Evolutionary conservation across 1,284 basidiomycete genomes (phyloP).

Genomic region (Pisolithus thermaeus): DNA sequence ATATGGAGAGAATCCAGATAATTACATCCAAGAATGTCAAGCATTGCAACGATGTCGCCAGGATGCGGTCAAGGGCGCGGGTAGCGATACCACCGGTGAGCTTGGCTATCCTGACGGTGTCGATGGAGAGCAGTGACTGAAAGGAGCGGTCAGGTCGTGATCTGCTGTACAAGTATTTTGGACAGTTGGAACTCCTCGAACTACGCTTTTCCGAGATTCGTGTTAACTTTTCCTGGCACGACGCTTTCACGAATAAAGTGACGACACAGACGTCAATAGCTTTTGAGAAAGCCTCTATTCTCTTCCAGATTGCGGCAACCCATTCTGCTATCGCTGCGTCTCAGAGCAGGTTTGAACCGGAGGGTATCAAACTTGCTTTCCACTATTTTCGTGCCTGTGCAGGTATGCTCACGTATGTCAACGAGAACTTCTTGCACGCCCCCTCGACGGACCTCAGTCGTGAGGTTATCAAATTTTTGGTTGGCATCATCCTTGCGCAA

Average conservation of each 20-base stretch:
- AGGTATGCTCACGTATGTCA: slow-evolving; percentile 98
- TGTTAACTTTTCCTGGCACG: slow-evolving; percentile 94
- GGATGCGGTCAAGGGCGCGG: slow-evolving; percentile 92
- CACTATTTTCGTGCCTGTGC: slow-evolving; percentile 90
- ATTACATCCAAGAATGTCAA: slow-evolving; percentile 79
- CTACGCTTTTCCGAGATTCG: slow-evolving; percentile 95
- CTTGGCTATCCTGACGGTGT: slow-evolving; percentile 20
- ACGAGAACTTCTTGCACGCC: slow-evolving; percentile 98
- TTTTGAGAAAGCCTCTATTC: slow-evolving; percentile 96
- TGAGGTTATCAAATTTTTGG: slow-evolving; percentile 91
- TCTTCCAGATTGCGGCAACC: slow-evolving; percentile 94
- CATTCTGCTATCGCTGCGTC: slow-evolving; percentile 86
- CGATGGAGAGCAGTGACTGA: slow-evolving; percentile 1
- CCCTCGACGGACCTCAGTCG: slow-evolving; percentile 95
- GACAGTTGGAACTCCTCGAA: slow-evolving; percentile 96
- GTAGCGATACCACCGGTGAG: slow-evolving; percentile 89
- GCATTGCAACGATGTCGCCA: slow-evolving; percentile 86
- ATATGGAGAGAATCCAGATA: slow-evolving; percentile 90
- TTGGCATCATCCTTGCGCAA: slow-evolving; percentile 84
- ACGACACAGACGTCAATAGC: slow-evolving; percentile 96
- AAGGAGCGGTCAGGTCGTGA: slow-evolving; percentile 63
- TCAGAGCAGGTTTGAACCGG: slow-evolving; percentile 81
- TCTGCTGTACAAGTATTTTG: slow-evolving; percentile 98
- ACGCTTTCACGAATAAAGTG: slow-evolving; percentile 91
- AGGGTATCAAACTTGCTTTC: slow-evolving; percentile 94